These are phyloP conservation scores for Aureobasidium sp. DNA, from an alignment of 2,329 filamentous ascomycete genomes.

Conservation along the genomic window DNA sequence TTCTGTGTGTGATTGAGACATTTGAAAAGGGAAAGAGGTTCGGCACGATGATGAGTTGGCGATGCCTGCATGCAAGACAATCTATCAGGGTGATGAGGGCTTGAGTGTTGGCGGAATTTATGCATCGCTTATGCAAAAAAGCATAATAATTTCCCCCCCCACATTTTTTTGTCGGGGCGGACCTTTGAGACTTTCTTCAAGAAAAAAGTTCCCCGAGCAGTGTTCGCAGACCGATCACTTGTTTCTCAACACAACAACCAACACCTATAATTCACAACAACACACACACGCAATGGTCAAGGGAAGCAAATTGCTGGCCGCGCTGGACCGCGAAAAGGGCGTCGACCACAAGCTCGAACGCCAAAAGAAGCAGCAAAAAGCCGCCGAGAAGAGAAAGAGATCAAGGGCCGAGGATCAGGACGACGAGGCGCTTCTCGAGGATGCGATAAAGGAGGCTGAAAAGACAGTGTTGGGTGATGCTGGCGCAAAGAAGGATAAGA, in stretches of 20 bases:
- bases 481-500: conserved; percentile 13
- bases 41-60: neutral
- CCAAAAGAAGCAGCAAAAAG: conserved; percentile 43
- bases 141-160: neutral
- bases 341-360: conserved; percentile 68
- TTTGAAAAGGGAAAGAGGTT: neutral
- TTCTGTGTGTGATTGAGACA: neutral
- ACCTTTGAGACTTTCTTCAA: neutral
- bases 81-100: neutral
- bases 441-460: conserved; percentile 22
- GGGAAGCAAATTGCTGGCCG: conserved; percentile 48
- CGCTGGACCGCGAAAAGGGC: conserved; percentile 51
- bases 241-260: neutral
- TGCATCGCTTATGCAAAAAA: neutral
- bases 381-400: conserved; percentile 42
- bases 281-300: conserved; percentile 35
- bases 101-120: neutral
- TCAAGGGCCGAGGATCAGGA: conserved; percentile 24
- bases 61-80: neutral
- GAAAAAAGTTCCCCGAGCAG: neutral
- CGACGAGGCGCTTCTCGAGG: conserved; percentile 23
- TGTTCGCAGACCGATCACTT: neutral
- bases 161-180: neutral
- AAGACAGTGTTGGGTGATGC: conserved; percentile 17
- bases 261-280: neutral